phyloP scores from a whole-genome alignment of 352 stramenopile genomes.

The Sclerospora graminicola region DNA sequence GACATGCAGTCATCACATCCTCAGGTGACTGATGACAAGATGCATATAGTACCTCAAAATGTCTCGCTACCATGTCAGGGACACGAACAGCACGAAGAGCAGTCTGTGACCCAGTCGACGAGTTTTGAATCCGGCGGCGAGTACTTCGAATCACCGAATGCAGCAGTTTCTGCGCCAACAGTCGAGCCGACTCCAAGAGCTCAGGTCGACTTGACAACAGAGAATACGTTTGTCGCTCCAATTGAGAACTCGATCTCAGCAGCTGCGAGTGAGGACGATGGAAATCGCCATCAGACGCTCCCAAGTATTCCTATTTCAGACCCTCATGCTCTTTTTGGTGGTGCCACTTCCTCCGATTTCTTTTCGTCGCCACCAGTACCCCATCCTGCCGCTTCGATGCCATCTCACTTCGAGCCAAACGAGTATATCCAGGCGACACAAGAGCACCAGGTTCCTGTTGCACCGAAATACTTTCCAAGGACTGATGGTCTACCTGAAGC shows the following conservation, averaged over 20 bases:
- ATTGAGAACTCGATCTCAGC: neutral
- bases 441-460: slow-evolving; percentile 2
- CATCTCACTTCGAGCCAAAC: slow-evolving; percentile 9
- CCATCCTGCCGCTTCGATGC: slow-evolving; percentile 10
- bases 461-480: neutral
- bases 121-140: neutral
- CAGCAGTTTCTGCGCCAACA: neutral
- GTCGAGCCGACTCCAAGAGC: slow-evolving; percentile 1
- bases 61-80: slow-evolving; percentile 2
- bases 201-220: neutral
- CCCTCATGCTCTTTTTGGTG: slow-evolving; percentile 6
- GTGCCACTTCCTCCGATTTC: slow-evolving; percentile 20
- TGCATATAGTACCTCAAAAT: slow-evolving; percentile 1
- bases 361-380: slow-evolving; percentile 22
- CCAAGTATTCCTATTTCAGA: slow-evolving; percentile 16
- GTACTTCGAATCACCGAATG: slow-evolving; percentile 3
- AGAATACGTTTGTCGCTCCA: neutral
- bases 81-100: slow-evolving; percentile 3
- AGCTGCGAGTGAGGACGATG: slow-evolving; percentile 4
- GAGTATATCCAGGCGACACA: slow-evolving; percentile 4
- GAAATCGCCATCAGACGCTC: slow-evolving; percentile 8
- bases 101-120: slow-evolving; percentile 1
- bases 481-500: slow-evolving; percentile 1
- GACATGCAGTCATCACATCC: slow-evolving; percentile 3
- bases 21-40: slow-evolving; percentile 1